phyloP scores from a whole-genome alignment of 306 rosid genomes.

The Medicago ruthenica region DNA sequence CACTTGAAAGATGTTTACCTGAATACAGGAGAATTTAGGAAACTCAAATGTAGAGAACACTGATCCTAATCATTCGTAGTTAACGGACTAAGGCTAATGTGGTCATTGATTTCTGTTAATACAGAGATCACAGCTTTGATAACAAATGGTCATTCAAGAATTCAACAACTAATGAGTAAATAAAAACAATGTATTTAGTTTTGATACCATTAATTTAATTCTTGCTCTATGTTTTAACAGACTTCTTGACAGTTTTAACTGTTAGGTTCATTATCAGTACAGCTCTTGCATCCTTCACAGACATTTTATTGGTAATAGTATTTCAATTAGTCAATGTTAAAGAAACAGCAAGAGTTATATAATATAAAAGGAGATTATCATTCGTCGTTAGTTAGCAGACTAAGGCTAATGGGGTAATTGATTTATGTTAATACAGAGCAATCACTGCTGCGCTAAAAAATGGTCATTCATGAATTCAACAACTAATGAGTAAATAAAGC shows the following conservation, averaged over 20 bases:
- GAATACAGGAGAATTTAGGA: not conserved
- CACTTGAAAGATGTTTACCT: not conserved
- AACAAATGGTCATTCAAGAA: slow-evolving; percentile 1
- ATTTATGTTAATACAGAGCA: slow-evolving; percentile 25
- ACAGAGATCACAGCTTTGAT: not conserved
- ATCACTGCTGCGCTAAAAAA: not conserved
- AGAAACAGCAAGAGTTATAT: not conserved
- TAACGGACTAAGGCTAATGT: slow-evolving; percentile 1
- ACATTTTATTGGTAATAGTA: slow-evolving; percentile 16
- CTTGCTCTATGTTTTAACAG: not conserved
- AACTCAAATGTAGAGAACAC: not conserved
- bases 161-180: slow-evolving; percentile 17
- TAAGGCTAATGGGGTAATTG: not conserved
- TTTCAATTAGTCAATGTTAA: not conserved
- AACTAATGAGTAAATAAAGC: slow-evolving; percentile 25
- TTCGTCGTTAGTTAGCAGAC: not conserved
- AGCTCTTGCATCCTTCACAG: slow-evolving; percentile 8
- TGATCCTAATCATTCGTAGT: not conserved
- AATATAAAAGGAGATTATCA: not conserved
- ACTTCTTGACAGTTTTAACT: not conserved
- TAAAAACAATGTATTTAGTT: slow-evolving; percentile 27
- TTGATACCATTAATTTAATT: slow-evolving; percentile 16
- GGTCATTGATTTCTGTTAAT: slow-evolving; percentile 31
- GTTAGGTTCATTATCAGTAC: slow-evolving; percentile 1
- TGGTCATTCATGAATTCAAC: not conserved